Base-by-base conservation (phyloP, 345 rosid genomes). In the Boechera divaricarpa region DNA sequence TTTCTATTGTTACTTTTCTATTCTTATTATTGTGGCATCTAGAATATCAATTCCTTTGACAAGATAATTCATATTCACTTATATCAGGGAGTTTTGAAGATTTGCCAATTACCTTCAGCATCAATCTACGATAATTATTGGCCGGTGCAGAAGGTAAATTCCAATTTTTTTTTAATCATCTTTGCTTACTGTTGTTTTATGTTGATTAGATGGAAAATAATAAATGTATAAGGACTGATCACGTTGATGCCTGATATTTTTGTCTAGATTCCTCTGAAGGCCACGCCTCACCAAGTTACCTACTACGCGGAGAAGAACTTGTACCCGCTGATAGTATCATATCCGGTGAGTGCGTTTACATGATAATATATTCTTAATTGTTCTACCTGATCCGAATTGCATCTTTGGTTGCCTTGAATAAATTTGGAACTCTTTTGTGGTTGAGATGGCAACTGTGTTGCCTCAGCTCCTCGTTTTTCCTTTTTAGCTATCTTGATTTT, bases 281-380 rank as follows among this genome's bases (percentile, higher is more conserved):
- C 91, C 68, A 95, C 98, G 66, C 99, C 99, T 70, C 99, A 95
- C 87, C 99, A 95, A 84, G 96, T 95, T 66, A 90, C 98, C 55
- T 95, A 91, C 85, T 90, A 84, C 67, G 86, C 97, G 0, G 98
- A 95, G 87, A 89, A 77, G 86, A 95, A 92, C 75, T 82, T 95
- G 67, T 95, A 95, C 73, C 89, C 94, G 0, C 81, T 95, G 74
- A 91, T 95, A 74, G 96, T 95, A 81, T 92, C 97, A 51, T 83
- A 86, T 82, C 98, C 89, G 51, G 98, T 95, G 82, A 89, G 97
- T 84, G 32, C 54, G 28, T 70, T 63, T 35, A 38, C 76, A 76
- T 69, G 76, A 74, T 63, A 54, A 61, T 39, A 31, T 58, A 10
- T 32, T 78, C 28, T 72, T 13, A 49, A 33, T 16, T 56, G 26